Base-by-base conservation (phyloP, 2,329 filamentous ascomycete species). In the Penicillium concentricum region DNA sequence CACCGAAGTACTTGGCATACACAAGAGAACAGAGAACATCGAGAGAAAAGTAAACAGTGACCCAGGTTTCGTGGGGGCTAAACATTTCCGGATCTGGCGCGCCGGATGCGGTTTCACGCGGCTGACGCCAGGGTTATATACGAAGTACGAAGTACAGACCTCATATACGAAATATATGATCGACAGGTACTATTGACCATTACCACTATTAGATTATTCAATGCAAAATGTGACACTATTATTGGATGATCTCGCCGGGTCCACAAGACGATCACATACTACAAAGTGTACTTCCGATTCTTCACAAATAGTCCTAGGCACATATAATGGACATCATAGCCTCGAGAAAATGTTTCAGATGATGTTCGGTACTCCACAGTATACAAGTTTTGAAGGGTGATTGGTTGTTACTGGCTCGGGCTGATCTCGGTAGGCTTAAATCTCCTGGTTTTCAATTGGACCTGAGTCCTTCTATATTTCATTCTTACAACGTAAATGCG, bases 201-300 rank as follows among this genome's bases (percentile, higher is more conserved):
- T 51, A 4, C 7, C 24, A 49, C 41, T 38, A 45, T 39, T 39
- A 28, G 20, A 46, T 52, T 20, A 15, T 32, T 34, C 9, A 28
- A 51, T 56, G 18, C 15, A 39, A 5, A 24, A 22, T 37, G 10
- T 38, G 38, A 44, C 30, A 24, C 24, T 48, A 51, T 30, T 30
- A 51, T 26, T 35, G 32, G 48, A 18, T n/a, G 41, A 38, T 52
- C n/a, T 34, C 24, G 3, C 7, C 8, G 30, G 46, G 45, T 20
- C 52, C 52, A 55, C 52, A 43, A 37, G 46, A 12, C 45, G 38
- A 54, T 54, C 44, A 16, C 38, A 54, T 37, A 35, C 43, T 22
- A 10, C 26, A 26, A 46, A 16, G 12, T 26, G 16, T 30, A 18
- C 24, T 28, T 20, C 7, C 28, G 22, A 46, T 34, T 34, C 43